Conservation (phyloP, 352 stramenopile genomes). For the Phytophthora quininea region DNA sequence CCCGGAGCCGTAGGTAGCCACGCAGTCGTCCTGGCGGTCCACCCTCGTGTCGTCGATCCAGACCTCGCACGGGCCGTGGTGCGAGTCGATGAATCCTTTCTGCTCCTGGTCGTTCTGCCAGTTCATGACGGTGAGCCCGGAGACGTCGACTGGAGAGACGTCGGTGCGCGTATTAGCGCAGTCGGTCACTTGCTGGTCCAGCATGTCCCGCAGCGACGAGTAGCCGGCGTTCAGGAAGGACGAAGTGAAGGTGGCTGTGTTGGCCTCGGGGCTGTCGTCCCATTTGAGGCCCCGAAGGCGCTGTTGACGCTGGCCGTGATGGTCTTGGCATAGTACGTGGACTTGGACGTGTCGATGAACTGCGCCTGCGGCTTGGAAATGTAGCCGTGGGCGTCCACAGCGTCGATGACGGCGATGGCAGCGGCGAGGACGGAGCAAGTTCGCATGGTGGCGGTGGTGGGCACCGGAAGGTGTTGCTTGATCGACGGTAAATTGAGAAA, state of each 20-base stretch:
- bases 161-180: slow-evolving; percentile 51
- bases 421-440: slow-evolving; percentile 5
- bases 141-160: slow-evolving; percentile 45
- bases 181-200: slow-evolving; percentile 41
- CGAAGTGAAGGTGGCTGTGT: slow-evolving; percentile 48
- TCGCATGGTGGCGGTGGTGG: too few relatives aligned
- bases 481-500: slow-evolving; percentile 28
- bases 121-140: slow-evolving; percentile 39
- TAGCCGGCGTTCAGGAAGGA: slow-evolving; percentile 47
- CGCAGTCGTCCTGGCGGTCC: slow-evolving; percentile 56
- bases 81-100: slow-evolving; percentile 56
- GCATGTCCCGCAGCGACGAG: slow-evolving; percentile 47
- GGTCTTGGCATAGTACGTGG: slow-evolving; percentile 45
- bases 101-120: slow-evolving; percentile 59
- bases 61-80: slow-evolving; percentile 62
- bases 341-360: slow-evolving; percentile 33
- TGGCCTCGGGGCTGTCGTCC: slow-evolving; percentile 51
- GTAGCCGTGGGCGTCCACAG: slow-evolving; percentile 54
- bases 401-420: slow-evolving; percentile 9
- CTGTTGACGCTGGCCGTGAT: slow-evolving; percentile 46
- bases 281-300: slow-evolving; percentile 62
- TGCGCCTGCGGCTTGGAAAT: slow-evolving; percentile 47
- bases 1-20: slow-evolving; percentile 27
- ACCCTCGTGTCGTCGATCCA: slow-evolving; percentile 62
- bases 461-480: background rate